These are phyloP conservation scores for Tuber calosporum DNA, from an alignment of 495 filamentous ascomycete species.

Conservation along the genomic window DNA sequence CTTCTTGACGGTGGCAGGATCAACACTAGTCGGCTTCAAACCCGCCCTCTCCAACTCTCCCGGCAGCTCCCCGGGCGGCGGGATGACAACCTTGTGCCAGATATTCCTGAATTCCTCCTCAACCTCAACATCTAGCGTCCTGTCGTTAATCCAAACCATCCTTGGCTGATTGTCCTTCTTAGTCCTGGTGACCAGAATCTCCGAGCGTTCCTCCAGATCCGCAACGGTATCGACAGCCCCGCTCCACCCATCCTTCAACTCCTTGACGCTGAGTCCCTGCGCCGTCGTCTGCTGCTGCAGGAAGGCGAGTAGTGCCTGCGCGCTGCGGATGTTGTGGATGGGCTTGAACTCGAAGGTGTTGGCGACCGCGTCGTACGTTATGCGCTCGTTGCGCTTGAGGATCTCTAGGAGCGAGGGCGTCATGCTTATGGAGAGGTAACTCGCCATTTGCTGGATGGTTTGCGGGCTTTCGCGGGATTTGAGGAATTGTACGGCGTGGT, in stretches of 20 bases:
- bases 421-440: conserved; percentile 70
- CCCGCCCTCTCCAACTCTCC: conserved; percentile 64
- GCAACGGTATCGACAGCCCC: conserved; percentile 69
- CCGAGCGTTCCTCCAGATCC: conserved; percentile 66
- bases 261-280: conserved; percentile 69
- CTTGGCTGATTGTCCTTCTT: conserved; percentile 85
- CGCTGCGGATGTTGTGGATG: conserved; percentile 65
- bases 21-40: conserved; percentile 71
- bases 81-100: conserved; percentile 76
- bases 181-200: conserved; percentile 74
- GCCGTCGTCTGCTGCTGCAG: conserved; percentile 77
- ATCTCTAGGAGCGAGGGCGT: conserved; percentile 48
- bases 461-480: conserved; percentile 67
- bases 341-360: conserved; percentile 74
- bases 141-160: conserved; percentile 83
- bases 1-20: conserved; percentile 57
- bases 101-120: conserved; percentile 74
- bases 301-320: conserved; percentile 66
- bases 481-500: conserved; percentile 75
- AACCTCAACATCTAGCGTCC: conserved; percentile 63
- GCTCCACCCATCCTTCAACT: conserved; percentile 91
- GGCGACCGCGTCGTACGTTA: conserved; percentile 47
- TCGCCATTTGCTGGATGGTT: conserved; percentile 63
- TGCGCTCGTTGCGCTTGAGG: conserved; percentile 50
- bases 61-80: conserved; percentile 65